These are phyloP conservation scores for Allantophomopsis lycopodina DNA, from an alignment of 2,329 filamentous ascomycete species.

Conservation along the genomic window DNA sequence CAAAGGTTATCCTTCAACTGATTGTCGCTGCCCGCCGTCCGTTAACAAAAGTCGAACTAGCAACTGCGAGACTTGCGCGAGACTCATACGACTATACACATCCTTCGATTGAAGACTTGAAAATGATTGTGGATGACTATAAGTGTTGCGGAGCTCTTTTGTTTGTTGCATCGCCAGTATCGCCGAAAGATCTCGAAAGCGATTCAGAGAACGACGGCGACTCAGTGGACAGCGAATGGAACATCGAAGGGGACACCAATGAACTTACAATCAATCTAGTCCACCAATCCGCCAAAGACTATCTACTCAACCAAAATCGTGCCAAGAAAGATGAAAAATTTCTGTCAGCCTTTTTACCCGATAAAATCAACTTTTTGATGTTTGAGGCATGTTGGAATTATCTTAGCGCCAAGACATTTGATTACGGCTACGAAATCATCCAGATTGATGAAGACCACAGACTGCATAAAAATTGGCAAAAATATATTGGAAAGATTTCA, in stretches of 20 bases:
- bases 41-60: constrained; percentile 1
- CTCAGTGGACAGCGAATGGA: too few relatives aligned
- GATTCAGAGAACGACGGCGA: too few relatives aligned
- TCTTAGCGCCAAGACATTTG: background rate
- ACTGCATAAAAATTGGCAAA: too few relatives aligned
- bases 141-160: background rate
- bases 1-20: constrained; percentile 1
- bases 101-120: background rate
- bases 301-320: background rate
- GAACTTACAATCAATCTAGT: background rate
- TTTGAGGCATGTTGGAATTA: background rate
- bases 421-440: too few relatives aligned
- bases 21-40: background rate
- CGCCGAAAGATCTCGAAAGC: too few relatives aligned
- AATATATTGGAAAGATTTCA: too few relatives aligned
- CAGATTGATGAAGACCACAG: too few relatives aligned
- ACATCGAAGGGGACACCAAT: too few relatives aligned
- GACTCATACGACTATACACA: background rate
- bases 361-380: background rate
- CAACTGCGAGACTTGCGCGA: background rate
- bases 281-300: constrained; percentile 2
- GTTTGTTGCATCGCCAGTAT: too few relatives aligned
- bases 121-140: background rate
- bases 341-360: background rate
- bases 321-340: too few relatives aligned